Evolutionary conservation across 2,329 filamentous ascomycete genomes (phyloP).

Genomic region (Paramyrothecium sp.): DNA sequence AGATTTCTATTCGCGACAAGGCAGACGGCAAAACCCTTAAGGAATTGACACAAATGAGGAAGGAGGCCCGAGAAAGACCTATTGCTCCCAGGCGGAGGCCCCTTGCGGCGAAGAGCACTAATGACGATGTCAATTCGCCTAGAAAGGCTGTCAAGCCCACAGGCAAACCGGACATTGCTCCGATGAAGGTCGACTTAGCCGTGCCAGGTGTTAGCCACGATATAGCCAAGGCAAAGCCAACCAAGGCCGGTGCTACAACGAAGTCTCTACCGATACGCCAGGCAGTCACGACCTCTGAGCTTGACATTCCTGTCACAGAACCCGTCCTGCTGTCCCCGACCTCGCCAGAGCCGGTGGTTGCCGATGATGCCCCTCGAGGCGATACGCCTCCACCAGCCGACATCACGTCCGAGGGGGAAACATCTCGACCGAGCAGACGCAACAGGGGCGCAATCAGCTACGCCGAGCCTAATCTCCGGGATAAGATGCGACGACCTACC

Average conservation of each 20-base stretch:
- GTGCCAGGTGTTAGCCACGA: slow-evolving; percentile 23
- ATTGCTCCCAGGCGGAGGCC: slow-evolving; percentile 41
- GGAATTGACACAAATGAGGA: slow-evolving; percentile 40
- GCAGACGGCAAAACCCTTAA: slow-evolving; percentile 42
- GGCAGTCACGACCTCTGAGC: slow-evolving; percentile 13
- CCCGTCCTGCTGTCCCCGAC: slow-evolving; percentile 42
- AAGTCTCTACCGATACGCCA: slow-evolving; percentile 15
- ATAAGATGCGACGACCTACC: slow-evolving; percentile 80
- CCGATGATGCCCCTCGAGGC: slow-evolving; percentile 30
- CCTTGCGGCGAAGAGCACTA: slow-evolving; percentile 57
- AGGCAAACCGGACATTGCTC: slow-evolving; percentile 32
- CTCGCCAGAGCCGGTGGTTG: slow-evolving; percentile 45
- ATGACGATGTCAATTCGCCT: slow-evolving; percentile 58
- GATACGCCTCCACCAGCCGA: slow-evolving; percentile 62
- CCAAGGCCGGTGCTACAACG: slow-evolving; percentile 20
- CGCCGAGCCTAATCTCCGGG: slow-evolving; percentile 75
- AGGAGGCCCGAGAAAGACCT: slow-evolving; percentile 34
- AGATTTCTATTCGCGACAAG: slow-evolving; percentile 30
- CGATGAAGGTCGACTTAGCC: slow-evolving; percentile 35
- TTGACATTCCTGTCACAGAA: slow-evolving; percentile 24
- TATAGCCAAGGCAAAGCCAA: slow-evolving; percentile 20
- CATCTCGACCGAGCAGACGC: slow-evolving; percentile 64
- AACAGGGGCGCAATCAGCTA: slow-evolving; percentile 72
- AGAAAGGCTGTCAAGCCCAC: slow-evolving; percentile 44
- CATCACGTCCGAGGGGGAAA: slow-evolving; percentile 54